A percentile compares a stretch with the other conserved stretches of the same genome.
Conservation (phyloP, 106 monocot genomes). For the Vanilla planifolia region DNA sequence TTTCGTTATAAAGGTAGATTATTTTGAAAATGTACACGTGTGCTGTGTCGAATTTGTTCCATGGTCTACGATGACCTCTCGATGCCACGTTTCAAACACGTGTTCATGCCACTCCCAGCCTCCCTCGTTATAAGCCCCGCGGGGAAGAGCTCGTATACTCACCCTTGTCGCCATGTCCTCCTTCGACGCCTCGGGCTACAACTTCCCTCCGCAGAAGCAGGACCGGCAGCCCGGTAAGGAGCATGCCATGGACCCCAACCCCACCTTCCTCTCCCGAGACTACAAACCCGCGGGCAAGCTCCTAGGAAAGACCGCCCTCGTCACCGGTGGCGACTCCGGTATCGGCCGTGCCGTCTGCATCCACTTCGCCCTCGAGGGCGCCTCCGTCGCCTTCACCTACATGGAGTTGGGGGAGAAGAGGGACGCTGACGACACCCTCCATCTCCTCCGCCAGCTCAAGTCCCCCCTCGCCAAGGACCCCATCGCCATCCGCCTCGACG, state of each 20-base stretch:
- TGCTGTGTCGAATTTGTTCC: too few relatives aligned
- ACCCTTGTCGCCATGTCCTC: too few relatives aligned
- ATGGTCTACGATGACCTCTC: too few relatives aligned
- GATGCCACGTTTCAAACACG: too few relatives aligned
- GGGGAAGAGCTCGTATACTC: too few relatives aligned
- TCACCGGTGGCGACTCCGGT: conserved; percentile 84
- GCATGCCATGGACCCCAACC: conserved; percentile 57
- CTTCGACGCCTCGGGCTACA: too few relatives aligned
- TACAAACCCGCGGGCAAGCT: conserved; percentile 75
- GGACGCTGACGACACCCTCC: conserved; percentile 53
- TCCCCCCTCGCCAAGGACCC: conserved; percentile 30
- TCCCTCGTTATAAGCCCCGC: too few relatives aligned
- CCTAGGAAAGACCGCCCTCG: conserved; percentile 50
- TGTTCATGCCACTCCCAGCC: too few relatives aligned
- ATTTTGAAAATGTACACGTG: too few relatives aligned
- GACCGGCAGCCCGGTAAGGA: conserved; percentile 59
- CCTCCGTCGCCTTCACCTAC: conserved; percentile 75
- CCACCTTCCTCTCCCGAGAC: conserved; percentile 23
- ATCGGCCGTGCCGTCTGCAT: conserved; percentile 63
- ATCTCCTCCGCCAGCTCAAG: conserved; percentile 24
- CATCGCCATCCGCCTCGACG: conserved; percentile 51
- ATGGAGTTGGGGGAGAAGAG: conserved; percentile 44
- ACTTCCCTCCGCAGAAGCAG: conserved; percentile 58
- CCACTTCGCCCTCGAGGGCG: conserved; percentile 54
- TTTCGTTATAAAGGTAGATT: too few relatives aligned